Percentiles rank a stretch among this genome's conserved stretches.
phyloP scores from a whole-genome alignment of 1,284 basidiomycete species.

The Sanghuangporus weigelae region DNA sequence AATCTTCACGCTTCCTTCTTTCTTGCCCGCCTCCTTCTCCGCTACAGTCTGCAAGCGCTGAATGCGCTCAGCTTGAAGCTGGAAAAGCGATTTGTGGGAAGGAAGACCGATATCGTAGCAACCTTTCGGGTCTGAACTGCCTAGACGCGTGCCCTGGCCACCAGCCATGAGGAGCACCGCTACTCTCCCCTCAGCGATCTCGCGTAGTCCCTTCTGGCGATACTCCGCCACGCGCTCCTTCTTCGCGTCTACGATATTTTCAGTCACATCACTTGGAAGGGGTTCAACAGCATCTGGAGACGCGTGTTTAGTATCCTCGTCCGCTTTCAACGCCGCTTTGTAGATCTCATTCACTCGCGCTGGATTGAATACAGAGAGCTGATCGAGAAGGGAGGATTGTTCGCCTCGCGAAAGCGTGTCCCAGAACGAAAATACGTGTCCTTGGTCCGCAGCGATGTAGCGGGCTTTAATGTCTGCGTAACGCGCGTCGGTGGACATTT shows the following conservation, averaged over 20 bases:
- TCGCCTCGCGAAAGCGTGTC: conserved; percentile 63
- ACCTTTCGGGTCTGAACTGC: conserved; percentile 91
- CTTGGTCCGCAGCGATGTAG: conserved; percentile 82
- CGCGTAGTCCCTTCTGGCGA: conserved; percentile 71
- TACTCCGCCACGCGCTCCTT: conserved; percentile 58
- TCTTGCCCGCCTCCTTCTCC: conserved; percentile 46
- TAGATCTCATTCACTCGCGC: conserved; percentile 89
- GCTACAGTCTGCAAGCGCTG: conserved; percentile 77
- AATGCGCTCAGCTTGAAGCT: conserved; percentile 96
- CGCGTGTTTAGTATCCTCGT: conserved; percentile 46
- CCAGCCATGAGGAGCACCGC: conserved; percentile 97
- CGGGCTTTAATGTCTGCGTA: conserved; percentile 30
- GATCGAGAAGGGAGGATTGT: conserved; percentile 59
- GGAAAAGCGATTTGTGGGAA: conserved; percentile 91
- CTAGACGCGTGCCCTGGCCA: conserved; percentile 94
- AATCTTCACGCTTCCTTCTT: conserved; percentile 59
- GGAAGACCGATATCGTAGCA: conserved; percentile 97
- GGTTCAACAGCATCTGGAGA: conserved; percentile 57
- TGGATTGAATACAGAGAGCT: conserved; percentile 83
- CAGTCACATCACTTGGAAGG: conserved; percentile 72
- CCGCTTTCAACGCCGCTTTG: conserved; percentile 69
- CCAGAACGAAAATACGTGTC: conserved; percentile 89
- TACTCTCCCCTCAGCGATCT: conserved; percentile 79
- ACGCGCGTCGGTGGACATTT: neutral
- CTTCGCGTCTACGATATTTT: conserved; percentile 52